Base-by-base conservation (phyloP, 352 stramenopile genomes). In the Phytophthora pseudosyringae region DNA sequence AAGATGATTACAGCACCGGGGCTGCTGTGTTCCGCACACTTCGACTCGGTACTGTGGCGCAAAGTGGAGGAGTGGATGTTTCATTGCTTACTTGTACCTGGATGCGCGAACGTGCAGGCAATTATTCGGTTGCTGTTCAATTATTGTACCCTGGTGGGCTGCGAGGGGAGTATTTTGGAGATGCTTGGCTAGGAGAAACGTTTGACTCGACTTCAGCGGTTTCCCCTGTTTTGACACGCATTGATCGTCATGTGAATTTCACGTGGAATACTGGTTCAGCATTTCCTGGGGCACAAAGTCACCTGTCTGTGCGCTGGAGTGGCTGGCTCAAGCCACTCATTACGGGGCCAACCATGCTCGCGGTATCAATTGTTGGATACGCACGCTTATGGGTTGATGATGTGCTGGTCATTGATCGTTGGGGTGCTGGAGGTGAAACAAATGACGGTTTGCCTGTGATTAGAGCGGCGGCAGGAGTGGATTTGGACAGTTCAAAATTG, bases 241-340 rank as follows among this genome's bases (percentile, higher is more conserved):
- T 92, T 36, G 86, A 93, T 67, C 71, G 70, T 4, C 57, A 85
- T 25, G 50, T 93, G 4, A 95, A 92, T 51, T 93, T 94, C 47
- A 92, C 81, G 29, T 93, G 86, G 85, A 73, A 68, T 12, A 64
- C 33, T 21, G 84, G 81, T 0, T 41, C 80, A 12, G 38, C 83
- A 2, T 88, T 91, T 49, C 59, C 75, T 38, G 78, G 74, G 1
- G 70, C 74, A 5, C 80, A 65, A 3, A 84, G 85, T 40, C 89
- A 88, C 64, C 64, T 82, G 0, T 84, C 76, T 1, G 76, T 89
- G 9, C 78, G 84, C 5, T 94, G 86, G 86, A 88, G 55, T 44
- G 86, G 86, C 7, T 79, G 75, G 11, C n/a, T 94, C 5, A 87
- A 90, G 31, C 75, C 76, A n/a, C 72, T 73, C 51, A 43, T 29